phyloP scores from a whole-genome alignment of 176 grass and related monocot species.

The Musa schizocarpa region DNA sequence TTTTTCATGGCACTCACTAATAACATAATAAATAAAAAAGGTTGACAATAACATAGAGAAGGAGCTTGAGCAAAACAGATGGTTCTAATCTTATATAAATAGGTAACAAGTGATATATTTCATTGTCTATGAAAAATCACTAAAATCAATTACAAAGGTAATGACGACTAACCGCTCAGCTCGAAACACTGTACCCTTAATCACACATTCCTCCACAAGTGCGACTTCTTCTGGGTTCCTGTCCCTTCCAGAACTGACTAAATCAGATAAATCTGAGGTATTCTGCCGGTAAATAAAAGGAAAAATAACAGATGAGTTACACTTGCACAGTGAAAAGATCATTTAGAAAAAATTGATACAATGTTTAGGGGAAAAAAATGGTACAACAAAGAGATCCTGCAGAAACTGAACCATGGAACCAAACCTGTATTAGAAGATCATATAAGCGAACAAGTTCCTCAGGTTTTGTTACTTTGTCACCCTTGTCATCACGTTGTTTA shows the following conservation, averaged over 20 bases:
- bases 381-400: background rate
- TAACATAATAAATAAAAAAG: too few species aligned
- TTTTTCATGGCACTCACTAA: too few species aligned
- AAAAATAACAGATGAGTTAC: conserved; percentile 1
- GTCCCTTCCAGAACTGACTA: conserved; percentile 93
- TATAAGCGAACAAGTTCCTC: conserved; percentile 94
- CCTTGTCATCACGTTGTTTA: conserved; percentile 75
- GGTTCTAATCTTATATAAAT: too few species aligned
- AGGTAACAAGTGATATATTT: background rate
- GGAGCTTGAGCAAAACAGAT: too few species aligned
- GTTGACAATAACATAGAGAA: too few species aligned
- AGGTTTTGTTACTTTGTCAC: conserved; percentile 87
- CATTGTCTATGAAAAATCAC: background rate
- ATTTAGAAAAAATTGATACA: background rate
- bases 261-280: conserved; percentile 77
- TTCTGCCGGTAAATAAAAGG: conserved; percentile 40
- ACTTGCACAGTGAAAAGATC: background rate
- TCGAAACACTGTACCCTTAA: conserved; percentile 70
- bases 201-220: conserved; percentile 59
- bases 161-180: conserved; percentile 57
- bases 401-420: conserved; percentile 9
- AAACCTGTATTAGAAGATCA: conserved; percentile 91
- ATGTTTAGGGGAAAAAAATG: too few species aligned
- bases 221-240: conserved; percentile 68
- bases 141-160: conserved; percentile 6